These are phyloP conservation scores for Gonium pectorale DNA, from an alignment of 139 green algal genomes.

Conservation along the genomic window DNA sequence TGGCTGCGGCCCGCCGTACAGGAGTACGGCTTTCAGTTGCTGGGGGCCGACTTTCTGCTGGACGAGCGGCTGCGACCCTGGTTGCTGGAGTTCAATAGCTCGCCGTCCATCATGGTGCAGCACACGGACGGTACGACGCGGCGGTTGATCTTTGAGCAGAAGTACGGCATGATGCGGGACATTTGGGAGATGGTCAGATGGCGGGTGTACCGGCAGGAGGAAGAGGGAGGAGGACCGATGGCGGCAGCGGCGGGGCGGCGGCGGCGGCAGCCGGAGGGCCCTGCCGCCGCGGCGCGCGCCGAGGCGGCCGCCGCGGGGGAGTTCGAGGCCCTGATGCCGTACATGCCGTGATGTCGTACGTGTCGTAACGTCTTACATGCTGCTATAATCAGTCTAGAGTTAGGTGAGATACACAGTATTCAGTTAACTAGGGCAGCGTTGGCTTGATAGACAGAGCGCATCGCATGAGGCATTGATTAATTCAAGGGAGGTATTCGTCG, in stretches of 20 bases:
- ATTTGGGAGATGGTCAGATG: slow-evolving; percentile 42
- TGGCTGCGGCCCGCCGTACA: slow-evolving; percentile 48
- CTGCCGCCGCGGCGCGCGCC: background rate
- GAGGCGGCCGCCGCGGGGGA: slow-evolving; percentile 6
- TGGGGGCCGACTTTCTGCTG: slow-evolving; percentile 68
- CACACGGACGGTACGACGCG: slow-evolving; percentile 16
- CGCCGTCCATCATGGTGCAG: slow-evolving; percentile 66
- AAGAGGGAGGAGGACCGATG: background rate
- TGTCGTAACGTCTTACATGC: too few relatives aligned
- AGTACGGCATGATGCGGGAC: slow-evolving; percentile 56
- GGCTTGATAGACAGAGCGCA: too few relatives aligned
- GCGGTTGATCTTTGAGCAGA: slow-evolving; percentile 44
- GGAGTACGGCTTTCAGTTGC: slow-evolving; percentile 67
- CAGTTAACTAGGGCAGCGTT: too few relatives aligned
- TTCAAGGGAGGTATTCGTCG: too few relatives aligned
- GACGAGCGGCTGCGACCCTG: slow-evolving; percentile 54
- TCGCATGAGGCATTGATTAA: too few relatives aligned
- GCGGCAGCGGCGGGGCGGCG: background rate
- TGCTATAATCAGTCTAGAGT: too few relatives aligned
- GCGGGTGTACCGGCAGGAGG: slow-evolving; percentile 21
- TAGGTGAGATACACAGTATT: too few relatives aligned
- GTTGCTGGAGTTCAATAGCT: slow-evolving; percentile 74
- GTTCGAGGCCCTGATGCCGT: slow-evolving; percentile 14
- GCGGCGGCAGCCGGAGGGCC: background rate
- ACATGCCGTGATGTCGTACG: too few relatives aligned